These are phyloP conservation scores for Claviceps sp. DNA, from an alignment of 2,329 filamentous ascomycete genomes.

Conservation along the genomic window DNA sequence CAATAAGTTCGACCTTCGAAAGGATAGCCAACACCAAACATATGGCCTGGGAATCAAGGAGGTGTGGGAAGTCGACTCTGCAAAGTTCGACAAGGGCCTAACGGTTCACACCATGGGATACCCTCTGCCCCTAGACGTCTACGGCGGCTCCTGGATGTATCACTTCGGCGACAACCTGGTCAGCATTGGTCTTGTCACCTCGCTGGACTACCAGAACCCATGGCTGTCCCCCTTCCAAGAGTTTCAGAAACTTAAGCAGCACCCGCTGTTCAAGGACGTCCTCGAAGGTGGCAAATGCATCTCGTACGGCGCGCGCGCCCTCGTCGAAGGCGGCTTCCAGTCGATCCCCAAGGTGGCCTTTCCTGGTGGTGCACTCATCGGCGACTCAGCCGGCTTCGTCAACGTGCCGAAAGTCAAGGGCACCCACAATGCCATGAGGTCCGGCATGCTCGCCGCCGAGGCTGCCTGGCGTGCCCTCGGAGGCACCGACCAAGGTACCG, in stretches of 20 bases:
- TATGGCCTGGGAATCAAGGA: slow-evolving; percentile 93
- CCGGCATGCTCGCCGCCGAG: slow-evolving; percentile 90
- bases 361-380: slow-evolving; percentile 87
- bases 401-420: slow-evolving; percentile 99
- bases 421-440: slow-evolving; percentile 95
- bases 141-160: slow-evolving; percentile 98
- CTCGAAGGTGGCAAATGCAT: slow-evolving; percentile 97
- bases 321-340: slow-evolving; percentile 93
- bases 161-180: slow-evolving; percentile 98
- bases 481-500: slow-evolving; percentile 45
- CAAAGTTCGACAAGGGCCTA: slow-evolving; percentile 79
- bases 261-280: slow-evolving; percentile 74
- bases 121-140: slow-evolving; percentile 75
- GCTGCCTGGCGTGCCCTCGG: slow-evolving; percentile 68
- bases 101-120: slow-evolving; percentile 89
- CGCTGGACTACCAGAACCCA: slow-evolving; percentile 90
- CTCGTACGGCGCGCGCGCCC: slow-evolving; percentile 81
- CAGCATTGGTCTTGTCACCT: slow-evolving; percentile 79
- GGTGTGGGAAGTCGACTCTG: slow-evolving; percentile 90
- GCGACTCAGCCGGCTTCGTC: slow-evolving; percentile 90
- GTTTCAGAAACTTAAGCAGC: slow-evolving; percentile 97
- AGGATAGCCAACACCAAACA: slow-evolving; percentile 85
- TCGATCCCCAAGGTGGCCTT: slow-evolving; percentile 96
- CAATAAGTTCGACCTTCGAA: slow-evolving; percentile 82
- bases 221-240: slow-evolving; percentile 93